Evolutionary conservation across 805 yeast species (phyloP).

Genomic region (Candida gorgasii): DNA sequence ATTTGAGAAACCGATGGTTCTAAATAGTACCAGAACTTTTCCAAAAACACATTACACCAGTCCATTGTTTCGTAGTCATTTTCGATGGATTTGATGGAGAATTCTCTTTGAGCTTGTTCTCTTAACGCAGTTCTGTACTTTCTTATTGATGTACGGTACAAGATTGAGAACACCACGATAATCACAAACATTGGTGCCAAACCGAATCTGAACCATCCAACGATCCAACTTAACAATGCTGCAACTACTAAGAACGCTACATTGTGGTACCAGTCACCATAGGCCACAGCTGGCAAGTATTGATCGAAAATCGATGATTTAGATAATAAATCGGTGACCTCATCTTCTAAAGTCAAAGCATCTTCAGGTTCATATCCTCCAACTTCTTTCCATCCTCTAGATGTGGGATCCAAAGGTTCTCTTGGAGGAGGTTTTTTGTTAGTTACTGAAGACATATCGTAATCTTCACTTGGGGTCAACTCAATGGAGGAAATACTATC

Average conservation of each 20-base stretch:
- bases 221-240: conserved; percentile 70
- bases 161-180: conserved; percentile 58
- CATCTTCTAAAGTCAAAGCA: conserved; percentile 65
- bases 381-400: conserved; percentile 92
- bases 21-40: conserved; percentile 86
- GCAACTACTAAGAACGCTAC: conserved; percentile 70
- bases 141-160: conserved; percentile 82
- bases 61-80: conserved; percentile 92
- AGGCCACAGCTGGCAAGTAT: conserved; percentile 69
- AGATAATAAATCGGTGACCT: conserved; percentile 65
- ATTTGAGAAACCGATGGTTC: conserved; percentile 89
- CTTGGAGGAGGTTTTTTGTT: conserved; percentile 44
- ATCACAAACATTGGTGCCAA: conserved; percentile 81
- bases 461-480: conserved; percentile 38
- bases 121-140: conserved; percentile 74
- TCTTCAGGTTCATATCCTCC: conserved; percentile 82
- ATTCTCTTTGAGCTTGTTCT: conserved; percentile 82
- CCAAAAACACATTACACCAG: conserved; percentile 88
- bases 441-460: conserved; percentile 31
- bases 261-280: conserved; percentile 97
- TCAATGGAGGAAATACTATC: conserved; percentile 10
- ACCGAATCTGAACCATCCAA: conserved; percentile 77
- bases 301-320: conserved; percentile 74
- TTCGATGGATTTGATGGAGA: conserved; percentile 77
- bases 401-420: conserved; percentile 61